These are phyloP conservation scores for Aspergillus vadensis DNA, from an alignment of 2,329 filamentous ascomycete genomes.

Conservation along the genomic window DNA sequence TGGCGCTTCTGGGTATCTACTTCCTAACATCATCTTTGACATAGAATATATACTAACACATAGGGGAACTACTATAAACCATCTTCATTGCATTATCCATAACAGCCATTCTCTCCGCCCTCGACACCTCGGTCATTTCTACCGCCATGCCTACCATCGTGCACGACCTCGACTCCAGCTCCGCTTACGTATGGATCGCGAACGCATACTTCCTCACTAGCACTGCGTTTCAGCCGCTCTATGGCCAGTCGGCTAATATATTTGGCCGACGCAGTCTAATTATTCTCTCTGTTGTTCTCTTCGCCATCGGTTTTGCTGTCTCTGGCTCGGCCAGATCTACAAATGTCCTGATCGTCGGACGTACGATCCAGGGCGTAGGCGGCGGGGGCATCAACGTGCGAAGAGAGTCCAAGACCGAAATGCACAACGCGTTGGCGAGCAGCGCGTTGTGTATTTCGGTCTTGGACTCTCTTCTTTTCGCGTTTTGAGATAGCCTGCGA, in stretches of 20 bases:
- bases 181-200: conserved; percentile 40
- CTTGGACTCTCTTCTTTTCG: background rate
- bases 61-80: background rate
- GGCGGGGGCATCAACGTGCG: conserved; percentile 46
- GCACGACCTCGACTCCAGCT: conserved; percentile 32
- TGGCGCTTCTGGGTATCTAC: background rate
- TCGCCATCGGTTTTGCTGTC: conserved; percentile 57
- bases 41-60: too few species aligned
- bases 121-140: conserved; percentile 45
- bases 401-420: too few species aligned
- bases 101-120: conserved; percentile 16
- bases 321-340: conserved; percentile 50
- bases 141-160: conserved; percentile 47
- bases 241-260: conserved; percentile 55
- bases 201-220: conserved; percentile 38
- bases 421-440: background rate
- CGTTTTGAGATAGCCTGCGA: background rate
- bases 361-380: conserved; percentile 58
- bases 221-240: conserved; percentile 53
- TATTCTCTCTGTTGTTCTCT: conserved; percentile 48
- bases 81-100: background rate
- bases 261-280: conserved; percentile 53
- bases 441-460: background rate
- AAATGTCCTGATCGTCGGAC: conserved; percentile 56
- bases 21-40: background rate